A percentile compares a stretch with the other conserved stretches of the same genome.
Evolutionary conservation across 139 green algal genomes (phyloP).

Genomic region (Chlorella sorokiniana): DNA sequence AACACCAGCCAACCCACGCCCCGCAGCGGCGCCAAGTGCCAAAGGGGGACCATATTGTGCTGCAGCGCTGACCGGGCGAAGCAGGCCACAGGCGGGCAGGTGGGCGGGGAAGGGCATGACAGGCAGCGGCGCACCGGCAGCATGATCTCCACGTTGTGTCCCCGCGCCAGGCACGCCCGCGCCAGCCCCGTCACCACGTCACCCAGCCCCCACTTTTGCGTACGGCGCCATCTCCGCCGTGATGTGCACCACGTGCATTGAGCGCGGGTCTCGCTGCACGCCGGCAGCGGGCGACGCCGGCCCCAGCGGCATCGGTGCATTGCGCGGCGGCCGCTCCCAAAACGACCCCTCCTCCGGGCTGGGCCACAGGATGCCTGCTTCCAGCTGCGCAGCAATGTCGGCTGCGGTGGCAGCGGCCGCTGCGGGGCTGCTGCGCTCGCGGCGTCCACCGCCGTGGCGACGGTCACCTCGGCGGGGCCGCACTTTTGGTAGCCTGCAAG

Average conservation of each 20-base stretch:
- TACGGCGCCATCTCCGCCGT: conserved; percentile 93
- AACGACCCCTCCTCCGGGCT: conserved; percentile 35
- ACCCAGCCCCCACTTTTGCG: conserved; percentile 95
- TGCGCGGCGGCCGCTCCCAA: conserved; percentile 44
- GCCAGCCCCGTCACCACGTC: conserved; percentile 90
- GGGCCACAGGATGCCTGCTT: conserved; percentile 56
- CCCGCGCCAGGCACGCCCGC: conserved; percentile 64
- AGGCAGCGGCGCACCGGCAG: conserved; percentile 40
- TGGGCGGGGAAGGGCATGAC: too few relatives aligned
- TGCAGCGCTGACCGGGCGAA: background rate
- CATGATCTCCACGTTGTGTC: conserved; percentile 80
- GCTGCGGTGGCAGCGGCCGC: background rate
- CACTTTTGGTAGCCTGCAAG: conserved; percentile 21
- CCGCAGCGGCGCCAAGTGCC: too few relatives aligned
- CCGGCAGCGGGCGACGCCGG: background rate
- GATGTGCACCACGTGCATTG: conserved; percentile 87
- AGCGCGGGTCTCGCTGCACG: conserved; percentile 35
- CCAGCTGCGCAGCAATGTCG: conserved; percentile 18
- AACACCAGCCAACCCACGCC: too few relatives aligned
- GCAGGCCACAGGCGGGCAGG: background rate
- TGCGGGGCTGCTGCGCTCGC: background rate
- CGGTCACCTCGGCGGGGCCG: background rate
- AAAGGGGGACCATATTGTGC: too few relatives aligned
- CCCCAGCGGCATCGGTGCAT: conserved; percentile 2
- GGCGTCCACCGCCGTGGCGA: background rate